Percentiles rank a stretch among this genome's conserved stretches.
Evolutionary conservation across 768 basidiomycete species (phyloP).

Genomic region (Leccinellum albellum): DNA sequence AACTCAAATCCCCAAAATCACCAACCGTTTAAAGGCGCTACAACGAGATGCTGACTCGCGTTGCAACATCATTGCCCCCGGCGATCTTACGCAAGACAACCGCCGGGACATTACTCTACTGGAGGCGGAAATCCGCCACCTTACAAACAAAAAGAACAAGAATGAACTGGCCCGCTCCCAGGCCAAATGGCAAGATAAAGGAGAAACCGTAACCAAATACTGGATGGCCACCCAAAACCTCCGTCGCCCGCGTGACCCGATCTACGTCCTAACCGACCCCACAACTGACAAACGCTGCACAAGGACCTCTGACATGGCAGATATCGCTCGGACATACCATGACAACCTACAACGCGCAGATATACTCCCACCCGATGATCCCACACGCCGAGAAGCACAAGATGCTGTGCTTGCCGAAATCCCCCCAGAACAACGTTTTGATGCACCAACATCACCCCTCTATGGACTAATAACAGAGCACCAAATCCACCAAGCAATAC

Average conservation of each 20-base stretch:
- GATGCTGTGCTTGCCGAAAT: not conserved
- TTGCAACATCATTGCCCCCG: no score
- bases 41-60: no score
- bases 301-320: constrained; percentile 29
- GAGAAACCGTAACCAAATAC: constrained; percentile 12
- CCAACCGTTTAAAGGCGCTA: not conserved
- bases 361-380: not conserved
- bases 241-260: constrained; percentile 13
- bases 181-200: not conserved
- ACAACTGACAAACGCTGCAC: fast-evolving
- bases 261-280: constrained; percentile 11
- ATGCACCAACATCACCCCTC: constrained; percentile 12
- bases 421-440: not conserved
- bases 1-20: not conserved
- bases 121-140: not conserved
- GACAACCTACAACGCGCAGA: constrained; percentile 19
- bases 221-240: constrained; percentile 8
- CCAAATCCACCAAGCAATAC: not conserved
- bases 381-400: not conserved
- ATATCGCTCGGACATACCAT: constrained; percentile 16
- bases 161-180: not conserved
- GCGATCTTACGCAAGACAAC: not conserved
- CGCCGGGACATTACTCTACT: not conserved
- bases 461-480: constrained; percentile 19
- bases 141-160: not conserved